Percentiles rank a stretch among this genome's conserved stretches.
Evolutionary conservation across 257 asterid genomes (phyloP).

Genomic region (Ehretia macrophylla): DNA sequence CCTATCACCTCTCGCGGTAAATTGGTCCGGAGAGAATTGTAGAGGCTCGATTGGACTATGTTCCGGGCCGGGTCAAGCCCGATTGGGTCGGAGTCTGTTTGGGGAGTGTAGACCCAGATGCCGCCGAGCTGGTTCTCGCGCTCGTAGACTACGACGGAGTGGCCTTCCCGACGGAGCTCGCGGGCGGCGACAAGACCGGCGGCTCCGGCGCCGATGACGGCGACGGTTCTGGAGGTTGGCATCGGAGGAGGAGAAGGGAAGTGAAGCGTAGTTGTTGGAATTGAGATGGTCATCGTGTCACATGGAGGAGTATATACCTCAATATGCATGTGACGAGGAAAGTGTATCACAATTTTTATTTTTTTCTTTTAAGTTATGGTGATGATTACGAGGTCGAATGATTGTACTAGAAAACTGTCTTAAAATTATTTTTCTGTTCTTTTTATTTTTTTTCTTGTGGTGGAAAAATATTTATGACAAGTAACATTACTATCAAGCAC

Average conservation of each 20-base stretch:
- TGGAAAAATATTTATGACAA: too few species aligned
- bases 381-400: background rate
- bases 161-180: slow-evolving; percentile 81
- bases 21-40: slow-evolving; percentile 84
- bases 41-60: slow-evolving; percentile 67
- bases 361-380: background rate
- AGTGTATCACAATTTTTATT: background rate
- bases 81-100: slow-evolving; percentile 57
- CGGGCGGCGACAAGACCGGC: slow-evolving; percentile 84
- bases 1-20: slow-evolving; percentile 90
- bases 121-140: slow-evolving; percentile 63
- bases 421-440: too few species aligned
- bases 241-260: slow-evolving; percentile 27
- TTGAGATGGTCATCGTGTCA: slow-evolving; percentile 33
- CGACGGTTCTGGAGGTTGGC: slow-evolving; percentile 49
- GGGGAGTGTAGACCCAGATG: slow-evolving; percentile 77
- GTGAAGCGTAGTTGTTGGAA: slow-evolving; percentile 15
- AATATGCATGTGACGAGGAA: too few species aligned
- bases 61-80: slow-evolving; percentile 57
- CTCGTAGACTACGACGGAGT: slow-evolving; percentile 74
- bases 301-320: too few species aligned
- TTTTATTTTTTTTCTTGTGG: too few species aligned
- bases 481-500: too few species aligned
- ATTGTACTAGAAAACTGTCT: too few species aligned
- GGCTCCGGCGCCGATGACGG: slow-evolving; percentile 96